Percentiles rank a stretch among this genome's conserved stretches.
These are phyloP conservation scores for Ophiocordyceps camponoti-rufipedis DNA, from an alignment of 2,329 filamentous ascomycete species.

Conservation along the genomic window DNA sequence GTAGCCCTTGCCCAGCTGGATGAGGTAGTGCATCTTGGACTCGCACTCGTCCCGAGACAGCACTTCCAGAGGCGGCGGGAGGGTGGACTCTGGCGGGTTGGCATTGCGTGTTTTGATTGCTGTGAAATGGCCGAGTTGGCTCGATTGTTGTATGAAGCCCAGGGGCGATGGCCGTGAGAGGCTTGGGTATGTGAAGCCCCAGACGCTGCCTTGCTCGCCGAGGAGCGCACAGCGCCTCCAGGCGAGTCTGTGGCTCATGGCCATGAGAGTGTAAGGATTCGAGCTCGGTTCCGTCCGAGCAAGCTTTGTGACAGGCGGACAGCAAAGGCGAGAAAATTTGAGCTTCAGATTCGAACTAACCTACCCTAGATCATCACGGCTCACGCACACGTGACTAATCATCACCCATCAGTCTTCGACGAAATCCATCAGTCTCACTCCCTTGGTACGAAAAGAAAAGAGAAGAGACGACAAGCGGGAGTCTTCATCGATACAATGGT, in stretches of 20 bases:
- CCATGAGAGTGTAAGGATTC: not conserved
- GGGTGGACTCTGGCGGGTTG: conserved; percentile 58
- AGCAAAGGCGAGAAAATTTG: not conserved
- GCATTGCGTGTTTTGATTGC: conserved; percentile 16
- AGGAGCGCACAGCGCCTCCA: conserved; percentile 11
- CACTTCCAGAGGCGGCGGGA: conserved; percentile 49
- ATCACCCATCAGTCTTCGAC: not conserved
- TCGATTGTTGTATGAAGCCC: not conserved
- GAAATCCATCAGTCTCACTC: not conserved
- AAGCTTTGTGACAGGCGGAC: too few species aligned
- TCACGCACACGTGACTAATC: not conserved
- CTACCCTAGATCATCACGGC: too few species aligned
- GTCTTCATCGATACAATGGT: not conserved
- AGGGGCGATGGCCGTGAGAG: not conserved
- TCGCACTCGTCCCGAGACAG: conserved; percentile 29
- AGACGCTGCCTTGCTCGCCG: not conserved
- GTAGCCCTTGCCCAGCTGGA: conserved; percentile 55
- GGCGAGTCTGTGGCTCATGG: conserved; percentile 14
- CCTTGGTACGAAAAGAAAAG: not conserved
- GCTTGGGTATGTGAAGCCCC: not conserved
- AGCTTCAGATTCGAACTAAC: not conserved
- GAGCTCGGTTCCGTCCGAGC: too few species aligned
- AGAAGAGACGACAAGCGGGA: not conserved
- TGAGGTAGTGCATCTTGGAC: conserved; percentile 27
- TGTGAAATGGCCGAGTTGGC: too few species aligned